Conservation (phyloP, 768 basidiomycete species). For the Trametes maxima region DNA sequence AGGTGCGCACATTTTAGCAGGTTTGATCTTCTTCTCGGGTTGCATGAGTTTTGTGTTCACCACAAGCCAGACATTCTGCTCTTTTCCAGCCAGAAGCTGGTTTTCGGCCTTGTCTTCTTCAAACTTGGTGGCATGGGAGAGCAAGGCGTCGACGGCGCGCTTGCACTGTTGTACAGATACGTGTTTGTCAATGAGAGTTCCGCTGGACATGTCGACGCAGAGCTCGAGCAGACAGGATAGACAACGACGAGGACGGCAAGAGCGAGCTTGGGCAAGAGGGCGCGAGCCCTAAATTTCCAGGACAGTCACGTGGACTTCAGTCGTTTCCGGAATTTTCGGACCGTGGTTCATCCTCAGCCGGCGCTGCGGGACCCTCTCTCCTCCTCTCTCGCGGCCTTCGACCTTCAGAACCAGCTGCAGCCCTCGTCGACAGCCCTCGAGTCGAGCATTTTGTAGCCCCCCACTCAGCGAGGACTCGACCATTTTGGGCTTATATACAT, state of each 20-base stretch:
- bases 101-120: conserved; percentile 66
- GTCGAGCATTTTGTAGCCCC: no score
- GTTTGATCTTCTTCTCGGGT: conserved; percentile 75
- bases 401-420: no score
- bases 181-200: conserved; percentile 60
- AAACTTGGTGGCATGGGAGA: conserved; percentile 66
- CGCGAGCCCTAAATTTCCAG: conserved; percentile 8
- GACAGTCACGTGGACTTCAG: background rate
- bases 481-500: no score
- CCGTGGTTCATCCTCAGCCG: background rate
- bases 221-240: background rate
- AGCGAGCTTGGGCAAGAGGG: background rate
- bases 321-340: background rate
- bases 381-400: no score
- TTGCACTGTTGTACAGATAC: conserved; percentile 75
- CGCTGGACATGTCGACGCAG: conserved; percentile 4
- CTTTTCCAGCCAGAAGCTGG: conserved; percentile 75
- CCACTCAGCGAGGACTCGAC: no score
- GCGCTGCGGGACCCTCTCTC: no score
- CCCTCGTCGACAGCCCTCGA: no score
- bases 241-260: background rate
- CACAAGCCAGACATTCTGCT: conserved; percentile 88
- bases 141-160: conserved; percentile 78
- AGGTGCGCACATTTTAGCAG: conserved; percentile 75
- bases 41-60: conserved; percentile 84